Conservation (phyloP, 768 basidiomycete genomes). For the Fistulinella prunicolor region DNA sequence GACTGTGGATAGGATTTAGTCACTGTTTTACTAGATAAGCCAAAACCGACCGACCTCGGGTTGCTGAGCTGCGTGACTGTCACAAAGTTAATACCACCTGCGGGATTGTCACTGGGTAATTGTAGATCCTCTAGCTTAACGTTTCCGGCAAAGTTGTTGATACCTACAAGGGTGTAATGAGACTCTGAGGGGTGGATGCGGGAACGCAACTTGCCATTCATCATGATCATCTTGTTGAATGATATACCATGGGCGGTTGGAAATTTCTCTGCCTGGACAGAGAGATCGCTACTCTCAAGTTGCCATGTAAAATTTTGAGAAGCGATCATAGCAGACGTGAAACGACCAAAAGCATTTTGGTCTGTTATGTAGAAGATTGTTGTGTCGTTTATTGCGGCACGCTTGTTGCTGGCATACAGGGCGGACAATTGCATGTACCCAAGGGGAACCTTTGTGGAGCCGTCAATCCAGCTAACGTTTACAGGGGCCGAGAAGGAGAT, state of each 20-base stretch:
- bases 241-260: conserved; percentile 62
- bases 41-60: conserved; percentile 41
- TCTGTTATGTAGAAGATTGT: conserved; percentile 56
- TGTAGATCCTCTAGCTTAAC: conserved; percentile 56
- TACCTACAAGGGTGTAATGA: conserved; percentile 37
- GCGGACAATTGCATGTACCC: conserved; percentile 50
- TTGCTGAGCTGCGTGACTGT: conserved; percentile 56
- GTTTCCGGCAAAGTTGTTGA: conserved; percentile 58
- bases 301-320: conserved; percentile 67
- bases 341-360: conserved; percentile 55
- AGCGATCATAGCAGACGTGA: conserved; percentile 63
- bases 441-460: conserved; percentile 45
- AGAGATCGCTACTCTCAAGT: conserved; percentile 51
- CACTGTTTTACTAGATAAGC: not conserved
- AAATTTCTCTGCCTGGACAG: conserved; percentile 64
- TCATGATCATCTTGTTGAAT: conserved; percentile 57
- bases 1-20: conserved; percentile 35
- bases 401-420: conserved; percentile 50
- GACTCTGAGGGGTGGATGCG: not conserved
- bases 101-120: conserved; percentile 63
- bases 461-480: conserved; percentile 56
- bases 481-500: conserved; percentile 60
- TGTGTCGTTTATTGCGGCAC: conserved; percentile 60
- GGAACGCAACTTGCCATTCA: conserved; percentile 44
- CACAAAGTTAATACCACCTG: conserved; percentile 64